Conservation (phyloP, 2,329 filamentous ascomycete species). For the Zymoseptoria passerinii region DNA sequence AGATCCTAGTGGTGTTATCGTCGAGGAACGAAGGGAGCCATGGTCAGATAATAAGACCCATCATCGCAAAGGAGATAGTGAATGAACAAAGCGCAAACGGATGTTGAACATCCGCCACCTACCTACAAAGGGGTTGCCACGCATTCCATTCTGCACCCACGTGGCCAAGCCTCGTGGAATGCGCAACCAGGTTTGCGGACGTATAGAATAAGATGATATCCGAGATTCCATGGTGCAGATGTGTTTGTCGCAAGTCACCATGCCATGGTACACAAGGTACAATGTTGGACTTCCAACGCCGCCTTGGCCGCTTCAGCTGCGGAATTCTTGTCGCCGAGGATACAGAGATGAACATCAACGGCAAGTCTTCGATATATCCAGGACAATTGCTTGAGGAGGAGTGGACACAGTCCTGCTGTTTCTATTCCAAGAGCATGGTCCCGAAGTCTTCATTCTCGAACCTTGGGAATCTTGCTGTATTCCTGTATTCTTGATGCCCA, state of each 20-base stretch:
- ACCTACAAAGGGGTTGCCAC: not conserved
- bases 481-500: too few relatives aligned
- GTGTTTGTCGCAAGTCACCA: not conserved
- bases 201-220: not conserved
- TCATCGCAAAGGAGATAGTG: not conserved
- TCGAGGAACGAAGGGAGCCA: not conserved
- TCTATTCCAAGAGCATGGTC: too few relatives aligned
- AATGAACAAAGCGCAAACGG: not conserved
- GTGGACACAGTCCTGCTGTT: too few relatives aligned
- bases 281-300: not conserved
- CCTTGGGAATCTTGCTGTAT: too few relatives aligned
- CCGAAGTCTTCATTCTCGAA: too few relatives aligned
- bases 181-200: not conserved
- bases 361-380: too few relatives aligned
- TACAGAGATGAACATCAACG: too few relatives aligned
- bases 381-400: too few relatives aligned
- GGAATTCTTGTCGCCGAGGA: too few relatives aligned
- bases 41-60: not conserved
- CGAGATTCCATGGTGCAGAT: not conserved
- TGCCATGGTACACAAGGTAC: not conserved
- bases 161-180: not conserved
- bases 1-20: not conserved
- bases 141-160: not conserved
- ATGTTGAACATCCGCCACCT: not conserved
- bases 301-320: too few relatives aligned